Base-by-base conservation (phyloP, 345 rosid species). In the Rhizophora apiculata region DNA sequence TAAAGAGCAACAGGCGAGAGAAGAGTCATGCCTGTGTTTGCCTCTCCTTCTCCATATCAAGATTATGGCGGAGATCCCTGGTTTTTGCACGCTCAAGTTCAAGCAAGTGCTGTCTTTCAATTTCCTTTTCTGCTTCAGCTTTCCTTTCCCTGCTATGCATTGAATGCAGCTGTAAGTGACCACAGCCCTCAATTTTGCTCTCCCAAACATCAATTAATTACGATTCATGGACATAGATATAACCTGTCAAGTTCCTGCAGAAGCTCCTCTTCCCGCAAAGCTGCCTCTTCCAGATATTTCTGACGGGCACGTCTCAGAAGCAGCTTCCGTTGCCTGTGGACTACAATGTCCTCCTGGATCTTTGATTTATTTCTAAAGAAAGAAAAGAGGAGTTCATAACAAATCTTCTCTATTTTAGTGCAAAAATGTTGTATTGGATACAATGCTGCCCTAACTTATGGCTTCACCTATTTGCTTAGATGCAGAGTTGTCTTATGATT, bases 21-120 rank as follows among this genome's bases (percentile, higher is more conserved):
- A 73, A 68, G 32, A 48, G 62, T 37, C 80, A 76, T 82, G 80
- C 97, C 89, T 91, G 97, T 51, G 84, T 74, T 74, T 87, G 97
- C 77, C 82, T 81, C 83, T 91, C 97, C 83, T 86, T 91, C 76
- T 91, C 97, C 85, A 88, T 83, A 54, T 91, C 97, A 78, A 91
- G 89, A 70, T 76, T 87, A 78, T 84, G 83, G 15, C 85, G 86
- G 70, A 91, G 79, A 70, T 88, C 97, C 74, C 86, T 91, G 30
- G 94, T 88, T 78, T 82, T 87, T 63, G 88, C 89, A 65, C 89
- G 85, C 73, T 91, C 96, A 68, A 85, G 77, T 64, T 91, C 96
- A 57, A 91, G 82, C 65, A 82, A 62, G 52, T 78, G 85, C 72
- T 85, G 94, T 66, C 94, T 88, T 80, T 88, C 94, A 58, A 87